phyloP scores from a whole-genome alignment of 1,284 basidiomycete species.

The Singerocomus rubriflavus region DNA sequence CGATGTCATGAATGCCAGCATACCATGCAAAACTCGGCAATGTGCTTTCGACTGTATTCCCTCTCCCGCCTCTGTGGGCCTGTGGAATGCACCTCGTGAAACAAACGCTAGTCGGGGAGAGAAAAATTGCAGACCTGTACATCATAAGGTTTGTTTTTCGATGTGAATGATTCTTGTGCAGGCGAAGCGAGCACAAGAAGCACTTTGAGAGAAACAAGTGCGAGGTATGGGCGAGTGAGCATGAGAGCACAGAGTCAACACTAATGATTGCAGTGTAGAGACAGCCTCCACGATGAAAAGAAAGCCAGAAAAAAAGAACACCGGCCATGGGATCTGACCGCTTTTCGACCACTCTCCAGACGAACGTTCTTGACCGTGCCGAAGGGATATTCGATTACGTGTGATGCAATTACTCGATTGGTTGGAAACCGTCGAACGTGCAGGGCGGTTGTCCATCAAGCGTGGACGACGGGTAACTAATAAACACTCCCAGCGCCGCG shows the following conservation, averaged over 20 bases:
- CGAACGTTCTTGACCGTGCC: slow-evolving; percentile 27
- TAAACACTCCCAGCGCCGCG: too few relatives aligned
- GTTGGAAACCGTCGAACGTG: slow-evolving; percentile 22
- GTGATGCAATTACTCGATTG: slow-evolving; percentile 17
- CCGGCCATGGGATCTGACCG: too few relatives aligned
- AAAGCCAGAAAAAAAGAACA: too few relatives aligned
- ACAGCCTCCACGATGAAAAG: too few relatives aligned
- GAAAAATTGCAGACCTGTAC: slow-evolving; percentile 39
- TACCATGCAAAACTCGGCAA: slow-evolving; percentile 75
- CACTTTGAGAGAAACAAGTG: background rate
- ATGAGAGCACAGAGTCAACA: slow-evolving; percentile 10
- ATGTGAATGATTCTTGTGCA: slow-evolving; percentile 23
- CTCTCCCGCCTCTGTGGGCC: slow-evolving; percentile 78
- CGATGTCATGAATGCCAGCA: slow-evolving; percentile 15
- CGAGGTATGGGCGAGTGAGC: slow-evolving; percentile 12
- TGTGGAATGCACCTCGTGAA: slow-evolving; percentile 27
- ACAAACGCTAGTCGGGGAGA: background rate
- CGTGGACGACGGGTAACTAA: background rate
- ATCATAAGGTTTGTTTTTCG: slow-evolving; percentile 36
- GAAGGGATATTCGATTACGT: background rate
- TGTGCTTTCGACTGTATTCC: slow-evolving; percentile 67
- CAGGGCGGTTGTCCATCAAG: background rate
- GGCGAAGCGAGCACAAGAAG: slow-evolving; percentile 28
- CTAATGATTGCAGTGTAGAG: background rate
- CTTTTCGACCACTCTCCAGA: slow-evolving; percentile 11